phyloP scores from a whole-genome alignment of 169 alveolate species.

The Eimeria sp. region DNA sequence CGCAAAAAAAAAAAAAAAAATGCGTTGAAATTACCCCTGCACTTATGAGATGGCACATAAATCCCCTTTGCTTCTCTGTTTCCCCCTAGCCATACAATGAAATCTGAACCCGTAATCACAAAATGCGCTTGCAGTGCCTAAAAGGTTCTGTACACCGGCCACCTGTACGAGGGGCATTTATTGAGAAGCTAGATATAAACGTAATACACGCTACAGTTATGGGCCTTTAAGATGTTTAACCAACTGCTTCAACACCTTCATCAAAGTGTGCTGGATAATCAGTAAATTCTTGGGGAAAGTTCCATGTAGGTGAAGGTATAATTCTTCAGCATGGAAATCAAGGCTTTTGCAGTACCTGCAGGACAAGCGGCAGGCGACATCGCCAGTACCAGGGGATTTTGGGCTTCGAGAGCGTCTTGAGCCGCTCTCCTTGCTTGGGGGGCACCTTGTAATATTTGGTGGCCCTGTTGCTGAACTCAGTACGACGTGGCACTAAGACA shows the following conservation, averaged over 20 bases:
- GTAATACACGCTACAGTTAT: too few species aligned
- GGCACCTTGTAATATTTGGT: background rate
- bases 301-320: background rate
- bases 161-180: too few species aligned
- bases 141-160: too few species aligned
- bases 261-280: background rate
- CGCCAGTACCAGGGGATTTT: background rate
- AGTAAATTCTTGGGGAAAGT: background rate
- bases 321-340: background rate
- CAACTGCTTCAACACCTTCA: background rate
- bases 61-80: too few species aligned
- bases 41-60: too few species aligned
- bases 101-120: too few species aligned
- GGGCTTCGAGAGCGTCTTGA: background rate
- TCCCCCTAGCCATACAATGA: too few species aligned
- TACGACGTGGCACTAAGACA: background rate
- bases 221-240: too few species aligned
- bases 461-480: background rate
- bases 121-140: too few species aligned
- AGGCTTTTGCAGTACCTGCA: background rate
- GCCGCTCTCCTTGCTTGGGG: background rate
- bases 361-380: background rate
- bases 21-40: too few species aligned
- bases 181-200: too few species aligned
- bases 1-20: too few species aligned